Percentiles rank a stretch among this genome's conserved stretches.
Conservation (phyloP, 2,329 filamentous ascomycete genomes). For the Alternaria tenuissima region DNA sequence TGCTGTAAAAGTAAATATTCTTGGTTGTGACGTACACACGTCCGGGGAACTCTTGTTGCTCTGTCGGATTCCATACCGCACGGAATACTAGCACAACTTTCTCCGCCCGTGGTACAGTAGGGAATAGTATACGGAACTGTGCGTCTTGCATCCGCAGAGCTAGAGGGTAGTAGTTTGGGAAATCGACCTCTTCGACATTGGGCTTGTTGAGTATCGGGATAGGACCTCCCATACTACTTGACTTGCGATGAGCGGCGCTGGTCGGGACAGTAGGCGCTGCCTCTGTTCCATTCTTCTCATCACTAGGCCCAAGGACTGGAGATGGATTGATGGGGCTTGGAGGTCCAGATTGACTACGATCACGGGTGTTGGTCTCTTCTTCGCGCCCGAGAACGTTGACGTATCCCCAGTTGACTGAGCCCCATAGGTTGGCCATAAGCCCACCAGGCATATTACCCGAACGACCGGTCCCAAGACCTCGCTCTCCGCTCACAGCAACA, state of each 20-base stretch:
- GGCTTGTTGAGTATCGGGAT: conserved; percentile 26
- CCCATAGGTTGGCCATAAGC: conserved; percentile 93
- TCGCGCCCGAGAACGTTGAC: conserved; percentile 68
- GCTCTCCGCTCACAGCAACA: conserved; percentile 80
- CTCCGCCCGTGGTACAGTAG: conserved; percentile 77
- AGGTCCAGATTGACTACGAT: conserved; percentile 44
- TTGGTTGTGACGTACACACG: conserved; percentile 87
- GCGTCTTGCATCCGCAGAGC: conserved; percentile 87
- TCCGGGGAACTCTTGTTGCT: conserved; percentile 79
- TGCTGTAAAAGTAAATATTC: conserved; percentile 95
- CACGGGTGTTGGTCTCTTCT: conserved; percentile 51
- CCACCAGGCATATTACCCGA: conserved; percentile 78
- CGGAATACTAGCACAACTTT: conserved; percentile 91
- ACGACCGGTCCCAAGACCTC: conserved; percentile 69
- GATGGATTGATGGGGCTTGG: conserved; percentile 44
- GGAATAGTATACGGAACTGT: conserved; percentile 92
- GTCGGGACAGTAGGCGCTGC: conserved; percentile 24
- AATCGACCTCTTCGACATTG: conserved; percentile 59
- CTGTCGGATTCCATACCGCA: conserved; percentile 83
- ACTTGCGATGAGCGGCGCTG: conserved; percentile 60
- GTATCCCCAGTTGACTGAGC: conserved; percentile 81
- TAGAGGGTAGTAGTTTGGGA: conserved; percentile 78
- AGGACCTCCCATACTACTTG: conserved; percentile 62
- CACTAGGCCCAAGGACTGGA: conserved; percentile 28
- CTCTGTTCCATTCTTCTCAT: conserved; percentile 25